Base-by-base conservation (phyloP, 2,329 filamentous ascomycete genomes). In the Fusarium fracticaudum region DNA sequence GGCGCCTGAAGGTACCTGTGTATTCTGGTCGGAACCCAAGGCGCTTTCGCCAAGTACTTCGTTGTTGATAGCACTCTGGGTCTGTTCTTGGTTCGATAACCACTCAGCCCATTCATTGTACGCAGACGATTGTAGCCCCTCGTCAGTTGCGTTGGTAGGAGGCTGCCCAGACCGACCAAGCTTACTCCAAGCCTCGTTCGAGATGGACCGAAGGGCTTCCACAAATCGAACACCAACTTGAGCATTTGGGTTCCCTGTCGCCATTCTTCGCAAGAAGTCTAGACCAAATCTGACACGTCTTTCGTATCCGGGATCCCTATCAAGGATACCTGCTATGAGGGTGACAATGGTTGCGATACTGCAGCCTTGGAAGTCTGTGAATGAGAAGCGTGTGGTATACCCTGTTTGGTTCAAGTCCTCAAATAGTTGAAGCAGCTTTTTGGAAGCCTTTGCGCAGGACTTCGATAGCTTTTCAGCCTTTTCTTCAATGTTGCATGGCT, bases 161-260 rank as follows among this genome's bases (percentile, higher is more conserved):
- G 26, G 35, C 2, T 45, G 35, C 5, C 41, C 35, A 2, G 53
- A 63, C 3, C 29, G 26, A 24, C 26, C 12, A 3, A 63, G 41
- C 35, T 47, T 63, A 1, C 33, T 3, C 18, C 33, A 40, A 1
- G 60, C 60, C 20, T 63, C 60, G 4, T 63, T 45, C 7, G 41
- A 63, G 6, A 63, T 60, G 13, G 60, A 63, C 1, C 44, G 41
- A 12, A 63, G 60, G 2, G 60, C 40, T 33, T 63, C 60, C 1
- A 63, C 60, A n/a, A 63, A 59, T 11, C 54, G 24, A 7, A 63
- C 60, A 17, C 60, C 60, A 10, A 63, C 35, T 7, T 63, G 35
- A 3, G 60, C 60, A 26, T 35, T 60, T 7, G 26, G n/a, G 22
- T 47, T 63, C 1, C 60, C 60, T 18, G 53, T 44, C 2, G 60